These are phyloP conservation scores for Phalaenopsis hybrid DNA, from an alignment of 116 monocot genomes.

Conservation along the genomic window DNA sequence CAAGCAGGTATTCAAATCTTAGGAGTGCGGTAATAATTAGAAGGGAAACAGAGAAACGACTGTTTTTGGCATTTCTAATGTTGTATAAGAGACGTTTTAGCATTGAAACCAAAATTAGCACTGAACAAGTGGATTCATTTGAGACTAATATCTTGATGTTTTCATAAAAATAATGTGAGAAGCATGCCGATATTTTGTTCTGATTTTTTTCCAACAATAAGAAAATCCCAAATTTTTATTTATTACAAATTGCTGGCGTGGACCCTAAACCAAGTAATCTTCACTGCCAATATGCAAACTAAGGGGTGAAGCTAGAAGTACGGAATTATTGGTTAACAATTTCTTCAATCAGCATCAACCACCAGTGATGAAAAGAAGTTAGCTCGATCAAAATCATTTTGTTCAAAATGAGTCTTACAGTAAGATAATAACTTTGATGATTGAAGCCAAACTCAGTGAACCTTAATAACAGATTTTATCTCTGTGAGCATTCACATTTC, in stretches of 20 bases:
- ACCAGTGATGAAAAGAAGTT: no score
- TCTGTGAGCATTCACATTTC: neutral
- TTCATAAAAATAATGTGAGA: no score
- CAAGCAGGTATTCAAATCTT: neutral
- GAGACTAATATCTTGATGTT: neutral
- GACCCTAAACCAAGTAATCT: no score
- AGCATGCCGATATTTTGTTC: no score
- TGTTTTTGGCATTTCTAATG: neutral
- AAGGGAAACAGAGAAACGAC: neutral
- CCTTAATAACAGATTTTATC: neutral
- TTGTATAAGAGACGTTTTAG: neutral
- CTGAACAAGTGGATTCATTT: neutral
- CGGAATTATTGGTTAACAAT: neutral
- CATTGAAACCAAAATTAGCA: neutral
- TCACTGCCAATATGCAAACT: no score
- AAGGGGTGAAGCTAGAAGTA: no score
- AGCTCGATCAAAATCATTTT: no score
- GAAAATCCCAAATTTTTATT: no score
- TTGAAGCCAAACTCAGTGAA: neutral
- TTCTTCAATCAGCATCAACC: slow-evolving; percentile 1
- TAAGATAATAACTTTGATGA: neutral
- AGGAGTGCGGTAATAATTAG: neutral
- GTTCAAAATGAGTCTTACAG: neutral
- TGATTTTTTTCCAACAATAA: no score
- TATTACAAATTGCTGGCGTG: no score